Evolutionary conservation across 75 land plant genomes (phyloP), one percentile per base, ranked within the genome.

Genomic region (Cryptomeria japonica): DNA sequence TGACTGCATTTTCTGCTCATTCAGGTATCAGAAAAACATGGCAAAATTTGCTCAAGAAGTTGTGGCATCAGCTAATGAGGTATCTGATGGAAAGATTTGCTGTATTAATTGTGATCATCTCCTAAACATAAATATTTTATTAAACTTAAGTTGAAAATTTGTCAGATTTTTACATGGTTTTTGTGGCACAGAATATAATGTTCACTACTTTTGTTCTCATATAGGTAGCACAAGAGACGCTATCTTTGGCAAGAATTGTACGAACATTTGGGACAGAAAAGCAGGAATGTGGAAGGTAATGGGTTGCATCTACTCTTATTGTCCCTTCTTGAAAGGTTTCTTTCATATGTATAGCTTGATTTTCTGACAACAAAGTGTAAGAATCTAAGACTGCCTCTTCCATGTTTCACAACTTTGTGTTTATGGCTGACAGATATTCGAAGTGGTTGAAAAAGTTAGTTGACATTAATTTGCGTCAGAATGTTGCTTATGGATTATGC

Each of bases 201-300:
- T 37, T 51, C 68, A 37, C 18, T 84, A 11, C 32, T 22, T 68
- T 19, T 75, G 42, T 89, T 15, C 61, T 64, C 83, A 55, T 46
- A 44, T 72, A 96, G 97, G 96, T 95, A 47, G 96, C 99, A 56
- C 96, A 97, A 87, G 99, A 97, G 91, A 93, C 96, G 72, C 86
- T 97, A 5, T 97, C 98, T 85, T 90, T 95, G 58, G 87, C 93
- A 75, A 93, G 96, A 90, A 93, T 97, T 80, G 96, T 97, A 32
- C 93, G 97, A 46, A 94, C 95, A 44, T 97, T 96, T 93, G 98
- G 99, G 39, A 96, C 99, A 80, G 99, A 97, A 86, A 91, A 91
- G 18, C 89, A 93, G 85, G 99, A 97, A 88, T 38, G 92, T 88
- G 89, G 84, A 89, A 95, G 99, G 99, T 90, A 88, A 85, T 34